These are phyloP conservation scores for Pleurotus tuber-regium DNA, from an alignment of 768 basidiomycete genomes.

Conservation along the genomic window DNA sequence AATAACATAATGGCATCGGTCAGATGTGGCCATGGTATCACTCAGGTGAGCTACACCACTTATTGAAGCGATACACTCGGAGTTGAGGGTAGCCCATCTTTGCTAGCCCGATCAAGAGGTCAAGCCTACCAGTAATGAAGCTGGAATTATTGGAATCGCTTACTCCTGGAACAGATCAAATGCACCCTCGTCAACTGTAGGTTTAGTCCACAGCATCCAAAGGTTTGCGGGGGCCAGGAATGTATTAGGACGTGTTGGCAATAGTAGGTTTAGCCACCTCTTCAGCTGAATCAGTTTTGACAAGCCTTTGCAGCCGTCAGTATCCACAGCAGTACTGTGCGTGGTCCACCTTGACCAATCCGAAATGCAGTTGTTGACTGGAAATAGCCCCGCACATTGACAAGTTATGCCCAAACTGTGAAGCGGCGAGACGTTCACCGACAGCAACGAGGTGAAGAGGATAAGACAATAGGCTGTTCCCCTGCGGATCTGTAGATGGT, in stretches of 20 bases:
- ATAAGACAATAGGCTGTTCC: slow-evolving; percentile 11
- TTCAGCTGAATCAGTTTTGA: slow-evolving; percentile 15
- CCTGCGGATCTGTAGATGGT: slow-evolving; percentile 3
- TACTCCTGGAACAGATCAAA: slow-evolving; percentile 56
- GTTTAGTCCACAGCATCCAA: slow-evolving; percentile 59
- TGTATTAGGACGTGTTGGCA: slow-evolving; percentile 67
- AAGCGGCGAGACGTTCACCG: not conserved
- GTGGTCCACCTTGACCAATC: slow-evolving; percentile 15
- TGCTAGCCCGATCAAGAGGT: slow-evolving; percentile 61
- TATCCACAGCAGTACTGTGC: slow-evolving; percentile 65
- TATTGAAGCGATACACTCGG: not conserved
- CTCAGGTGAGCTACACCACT: slow-evolving; percentile 34
- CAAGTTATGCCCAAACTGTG: slow-evolving; percentile 55
- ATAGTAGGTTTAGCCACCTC: slow-evolving; percentile 45
- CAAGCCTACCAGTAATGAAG: not conserved
- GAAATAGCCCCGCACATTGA: slow-evolving; percentile 56
- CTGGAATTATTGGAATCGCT: slow-evolving; percentile 6
- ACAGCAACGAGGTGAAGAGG: not conserved
- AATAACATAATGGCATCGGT: not conserved
- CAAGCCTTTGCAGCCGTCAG: slow-evolving; percentile 45
- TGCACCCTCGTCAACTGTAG: slow-evolving; percentile 59
- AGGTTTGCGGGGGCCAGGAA: slow-evolving; percentile 43
- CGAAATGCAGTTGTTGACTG: slow-evolving; percentile 13
- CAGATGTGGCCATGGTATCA: slow-evolving; percentile 56
- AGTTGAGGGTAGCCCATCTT: too few relatives aligned